Evolutionary conservation across 192 early-diverging fungal species (phyloP), one percentile per base, ranked within the genome.

Genomic region (Coemansia sp.): DNA sequence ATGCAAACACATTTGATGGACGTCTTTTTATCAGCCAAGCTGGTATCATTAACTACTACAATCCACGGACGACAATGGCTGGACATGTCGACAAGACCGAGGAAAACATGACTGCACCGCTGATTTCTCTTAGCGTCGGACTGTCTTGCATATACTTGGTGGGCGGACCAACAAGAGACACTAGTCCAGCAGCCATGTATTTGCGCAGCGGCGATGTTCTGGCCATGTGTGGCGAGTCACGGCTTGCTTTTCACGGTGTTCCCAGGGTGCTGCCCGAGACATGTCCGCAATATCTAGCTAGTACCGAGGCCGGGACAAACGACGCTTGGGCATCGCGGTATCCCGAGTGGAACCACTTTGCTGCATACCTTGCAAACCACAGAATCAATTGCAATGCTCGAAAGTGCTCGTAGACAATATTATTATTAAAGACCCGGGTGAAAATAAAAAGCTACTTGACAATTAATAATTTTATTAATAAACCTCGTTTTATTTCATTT

Each of bases 71-170:
- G 63, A 78, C 89, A 5, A 80, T 99, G 69, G 96, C 92, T 78
- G 94, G 87, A 8, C 97, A 99, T 76, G 94, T 96, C 33, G 97
- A 99, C 73, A 83, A 87, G 50, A 95, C 92, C 42, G 97, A 99
- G 67, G 60, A 88, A 20, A 93, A 93, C 69, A 91, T 88, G 83
- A 85, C 88, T 40, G 91, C 91, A 1, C 93, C 96, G 4, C 73
- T 97, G 29, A 86, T 95, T n/a, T 92, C 89, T 20, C 62, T 90
- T 25, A 91, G 90, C 59, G 25, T 76, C 48, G 67, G 79, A 30
- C 49, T 64, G 31, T 55, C 87, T 14, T 91, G 93, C 61, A 85
- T 96, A 32, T 95, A 89, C 68, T 78, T 96, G 11, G 83, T 96
- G 34, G 96, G 96, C 11, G 91, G 91, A 0, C 67, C 79, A 33